phyloP scores from a whole-genome alignment of 805 yeast species.

The Myxozyma mucilagina region DNA sequence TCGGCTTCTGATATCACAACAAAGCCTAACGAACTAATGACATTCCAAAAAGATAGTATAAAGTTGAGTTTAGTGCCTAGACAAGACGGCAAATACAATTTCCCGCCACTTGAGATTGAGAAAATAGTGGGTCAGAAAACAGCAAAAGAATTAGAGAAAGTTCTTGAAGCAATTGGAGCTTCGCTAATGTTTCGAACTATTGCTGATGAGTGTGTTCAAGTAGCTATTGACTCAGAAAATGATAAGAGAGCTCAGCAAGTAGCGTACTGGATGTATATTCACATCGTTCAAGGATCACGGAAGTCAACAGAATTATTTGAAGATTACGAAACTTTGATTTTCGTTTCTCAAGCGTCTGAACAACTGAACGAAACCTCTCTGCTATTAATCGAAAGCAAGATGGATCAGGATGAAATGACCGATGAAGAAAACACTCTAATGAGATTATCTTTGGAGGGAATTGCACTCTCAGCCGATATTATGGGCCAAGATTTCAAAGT shows the following conservation, averaged over 20 bases:
- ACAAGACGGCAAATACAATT: not conserved
- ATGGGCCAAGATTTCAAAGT: constrained; percentile 47
- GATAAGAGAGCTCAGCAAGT: constrained; percentile 4
- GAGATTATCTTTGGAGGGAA: constrained; percentile 32
- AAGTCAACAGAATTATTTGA: constrained; percentile 7
- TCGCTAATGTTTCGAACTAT: constrained; percentile 5
- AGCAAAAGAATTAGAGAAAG: constrained; percentile 2
- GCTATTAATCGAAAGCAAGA: constrained; percentile 11
- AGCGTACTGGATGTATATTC: constrained; percentile 22
- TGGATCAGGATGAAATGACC: constrained; percentile 17
- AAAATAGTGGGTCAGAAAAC: constrained; percentile 9
- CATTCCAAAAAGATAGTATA: not conserved
- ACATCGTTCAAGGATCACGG: constrained; percentile 13
- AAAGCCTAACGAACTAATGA: not conserved
- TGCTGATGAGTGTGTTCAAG: constrained; percentile 16
- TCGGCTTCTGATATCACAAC: not conserved
- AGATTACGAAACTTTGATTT: constrained; percentile 14
- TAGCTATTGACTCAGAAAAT: constrained; percentile 5
- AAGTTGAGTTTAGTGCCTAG: not conserved
- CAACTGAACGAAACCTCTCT: constrained; percentile 17
- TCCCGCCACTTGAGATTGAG: constrained; percentile 15
- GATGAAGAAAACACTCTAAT: constrained; percentile 13
- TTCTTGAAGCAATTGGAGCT: constrained; percentile 17
- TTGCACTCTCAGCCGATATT: constrained; percentile 29
- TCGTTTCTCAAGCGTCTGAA: constrained; percentile 17